A percentile compares a stretch with the other conserved stretches of the same genome.
Evolutionary conservation across 1,139 yeast genomes (phyloP).

Genomic region (Saccharomyces pastorianus): DNA sequence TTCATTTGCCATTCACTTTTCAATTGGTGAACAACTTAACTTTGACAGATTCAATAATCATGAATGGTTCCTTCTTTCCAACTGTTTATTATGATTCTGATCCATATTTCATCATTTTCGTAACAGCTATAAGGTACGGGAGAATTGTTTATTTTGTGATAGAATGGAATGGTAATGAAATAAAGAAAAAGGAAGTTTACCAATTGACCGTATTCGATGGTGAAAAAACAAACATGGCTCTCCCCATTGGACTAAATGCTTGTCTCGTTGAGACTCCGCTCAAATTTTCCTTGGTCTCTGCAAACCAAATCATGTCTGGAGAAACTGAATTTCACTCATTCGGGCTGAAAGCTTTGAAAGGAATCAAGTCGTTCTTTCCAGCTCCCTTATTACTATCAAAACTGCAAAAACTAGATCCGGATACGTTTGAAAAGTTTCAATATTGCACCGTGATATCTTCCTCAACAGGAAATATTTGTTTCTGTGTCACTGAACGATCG

Average conservation of each 20-base stretch:
- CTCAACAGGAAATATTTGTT: constrained; percentile 19
- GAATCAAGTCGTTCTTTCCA: constrained; percentile 16
- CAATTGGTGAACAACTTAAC: constrained; percentile 17
- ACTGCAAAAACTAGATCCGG: constrained; percentile 6
- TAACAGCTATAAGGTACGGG: constrained; percentile 13
- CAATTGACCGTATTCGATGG: constrained; percentile 19
- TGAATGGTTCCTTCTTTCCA: constrained; percentile 12
- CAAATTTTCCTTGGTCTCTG: constrained; percentile 15
- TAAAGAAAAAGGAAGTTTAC: constrained; percentile 18
- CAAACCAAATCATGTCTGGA: constrained; percentile 27
- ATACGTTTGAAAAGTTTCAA: constrained; percentile 7
- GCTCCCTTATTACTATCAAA: constrained; percentile 17
- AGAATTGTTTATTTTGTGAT: constrained; percentile 20
- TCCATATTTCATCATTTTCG: constrained; percentile 15
- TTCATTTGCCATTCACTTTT: constrained; percentile 11
- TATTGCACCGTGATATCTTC: constrained; percentile 19
- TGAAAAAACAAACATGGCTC: constrained; percentile 11
- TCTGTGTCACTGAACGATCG: constrained; percentile 11
- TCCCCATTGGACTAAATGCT: constrained; percentile 14
- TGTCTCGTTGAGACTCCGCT: not conserved
- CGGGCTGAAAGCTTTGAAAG: constrained; percentile 11
- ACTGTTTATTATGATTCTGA: constrained; percentile 1
- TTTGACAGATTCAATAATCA: constrained; percentile 14
- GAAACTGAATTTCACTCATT: constrained; percentile 15
- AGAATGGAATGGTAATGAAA: constrained; percentile 18